Base-by-base conservation (phyloP, 148 eudicot species). In the Chenopodium berlandieri region DNA sequence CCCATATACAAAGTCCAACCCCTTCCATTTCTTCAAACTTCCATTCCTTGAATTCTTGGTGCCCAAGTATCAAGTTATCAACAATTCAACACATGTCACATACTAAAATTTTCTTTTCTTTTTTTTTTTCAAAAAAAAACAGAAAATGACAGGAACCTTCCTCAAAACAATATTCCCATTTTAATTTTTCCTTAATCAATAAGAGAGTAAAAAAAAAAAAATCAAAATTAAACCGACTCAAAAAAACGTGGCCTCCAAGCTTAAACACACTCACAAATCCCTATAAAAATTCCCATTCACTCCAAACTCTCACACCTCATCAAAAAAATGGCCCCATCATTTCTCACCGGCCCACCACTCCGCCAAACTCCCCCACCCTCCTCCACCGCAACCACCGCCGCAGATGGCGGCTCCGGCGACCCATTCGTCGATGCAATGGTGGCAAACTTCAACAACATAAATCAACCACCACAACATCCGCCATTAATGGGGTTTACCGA, bases 311-410 rank as follows among this genome's bases (percentile, higher is more conserved):
- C 70, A 4, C 44, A 60, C 11, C 4, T n/a, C 67, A 27, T 22
- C 1, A 34, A 63, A 25, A 22, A 27, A 27, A 80, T 79, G 70
- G 66, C 83, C 44, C 44, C 44, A 12, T 60, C 69, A 62, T 52
- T 69, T 19, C 84, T 81, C 32, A 14, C 76, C 0, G 86, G 81
- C 27, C 86, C 86, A 9, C 78, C 86, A 4, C n/a, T n/a, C 22
- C 58, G 32, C 52, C 9, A 7, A 1, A 25, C n/a, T 4, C 83
- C 50, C 20, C 65, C 46, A 75, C 14, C 20, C 31, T 48, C 69
- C 60, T 0, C 67, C 50, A 4, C 75, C 46, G 12, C 48, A 0
- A 8, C 72, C 27, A 31, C 83, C 81, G 2, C 83, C 67, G 0
- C 54, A 4, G 44, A 40, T 7, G 44, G 44, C 8, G 44, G 44